Percentiles rank a stretch among this genome's conserved stretches.
phyloP scores from a whole-genome alignment of 2,329 filamentous ascomycete species.

The Cordyceps javanica region DNA sequence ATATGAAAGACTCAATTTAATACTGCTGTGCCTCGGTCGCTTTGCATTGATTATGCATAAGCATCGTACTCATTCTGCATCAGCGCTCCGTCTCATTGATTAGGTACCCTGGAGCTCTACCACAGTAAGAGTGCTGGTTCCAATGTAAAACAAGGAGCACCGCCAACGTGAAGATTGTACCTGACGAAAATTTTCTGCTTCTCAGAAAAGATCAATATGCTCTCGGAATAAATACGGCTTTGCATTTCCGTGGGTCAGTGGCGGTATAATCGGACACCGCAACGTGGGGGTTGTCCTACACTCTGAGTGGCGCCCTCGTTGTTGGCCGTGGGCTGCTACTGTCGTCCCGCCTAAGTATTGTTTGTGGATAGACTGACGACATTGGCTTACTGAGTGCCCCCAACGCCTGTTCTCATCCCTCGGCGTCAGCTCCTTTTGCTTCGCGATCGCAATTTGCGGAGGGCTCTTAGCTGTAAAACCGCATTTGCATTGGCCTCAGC shows the following conservation, averaged over 20 bases:
- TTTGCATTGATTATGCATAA: no score
- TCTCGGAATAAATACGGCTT: not conserved
- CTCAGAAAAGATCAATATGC: not conserved
- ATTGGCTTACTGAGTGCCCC: not conserved
- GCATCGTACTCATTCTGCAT: no score
- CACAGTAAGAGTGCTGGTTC: no score
- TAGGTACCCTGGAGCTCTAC: no score
- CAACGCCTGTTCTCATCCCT: not conserved
- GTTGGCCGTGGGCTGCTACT: not conserved
- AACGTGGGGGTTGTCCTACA: not conserved
- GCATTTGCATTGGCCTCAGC: not conserved
- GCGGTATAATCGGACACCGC: not conserved
- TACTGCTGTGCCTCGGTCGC: no score
- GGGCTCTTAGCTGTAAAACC: not conserved
- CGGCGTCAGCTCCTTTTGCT: not conserved
- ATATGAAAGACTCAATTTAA: no score
- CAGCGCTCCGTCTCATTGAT: no score
- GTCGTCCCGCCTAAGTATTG: not conserved
- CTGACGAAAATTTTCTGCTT: no score
- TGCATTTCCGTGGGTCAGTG: not conserved
- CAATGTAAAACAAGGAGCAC: not conserved
- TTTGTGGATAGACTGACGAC: not conserved
- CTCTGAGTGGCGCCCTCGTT: not conserved
- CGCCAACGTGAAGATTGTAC: no score
- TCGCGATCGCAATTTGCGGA: not conserved